Evolutionary conservation across 2,329 filamentous ascomycete species (phyloP), one percentile per base, ranked within the genome.

Genomic region (Calcarisporium arbuscula): DNA sequence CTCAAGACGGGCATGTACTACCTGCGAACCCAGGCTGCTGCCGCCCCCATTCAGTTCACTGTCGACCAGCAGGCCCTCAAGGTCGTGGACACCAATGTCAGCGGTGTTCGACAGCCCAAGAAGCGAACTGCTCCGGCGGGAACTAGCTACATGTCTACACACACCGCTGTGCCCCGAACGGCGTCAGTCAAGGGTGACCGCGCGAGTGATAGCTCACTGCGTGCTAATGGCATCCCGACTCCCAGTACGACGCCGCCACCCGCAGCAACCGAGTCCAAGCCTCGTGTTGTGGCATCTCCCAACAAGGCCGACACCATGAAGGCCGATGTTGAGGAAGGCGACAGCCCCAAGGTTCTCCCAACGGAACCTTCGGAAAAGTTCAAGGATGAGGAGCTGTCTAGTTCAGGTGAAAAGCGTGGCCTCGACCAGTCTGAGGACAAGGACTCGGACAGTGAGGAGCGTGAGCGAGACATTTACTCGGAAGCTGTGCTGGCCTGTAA

Each of bases 1-100:
- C 78, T 98, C 50, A 98, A 98, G 83, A 98, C 92, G 22, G 92
- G 92, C 70, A 96, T 98, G 92, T 98, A 98, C 80, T 98, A 98
- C 67, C 81, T 98, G 51, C 87, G 92, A 53, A 98, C 92, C 30
- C 92, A 94, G 80, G 92, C 92, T 44, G 92, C 92, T 22, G 89
- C 89, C 14, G 88, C 89, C 30, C 92, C 92, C 35, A 98, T 98
- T 48, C 92, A 98, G 65, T 98, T 98, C 71, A 98, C 92, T 5
- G 92, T 98, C 56, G 92, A 98, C 58, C 90, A 98, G 65, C 86
- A 95, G 64, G 85, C 86, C 37, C 80, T 98, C 50, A 86, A 88
- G 68, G 79, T 95, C 30, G 77, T 77, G 25, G 92, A 98, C 57
- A 85, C 79, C 46, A 85, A 82, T 50, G 68, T 89, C 30, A 79